Percentiles rank a stretch among this genome's conserved stretches.
These are phyloP conservation scores for Emydomyces testavorans DNA, from an alignment of 2,329 filamentous ascomycete genomes.

Conservation along the genomic window DNA sequence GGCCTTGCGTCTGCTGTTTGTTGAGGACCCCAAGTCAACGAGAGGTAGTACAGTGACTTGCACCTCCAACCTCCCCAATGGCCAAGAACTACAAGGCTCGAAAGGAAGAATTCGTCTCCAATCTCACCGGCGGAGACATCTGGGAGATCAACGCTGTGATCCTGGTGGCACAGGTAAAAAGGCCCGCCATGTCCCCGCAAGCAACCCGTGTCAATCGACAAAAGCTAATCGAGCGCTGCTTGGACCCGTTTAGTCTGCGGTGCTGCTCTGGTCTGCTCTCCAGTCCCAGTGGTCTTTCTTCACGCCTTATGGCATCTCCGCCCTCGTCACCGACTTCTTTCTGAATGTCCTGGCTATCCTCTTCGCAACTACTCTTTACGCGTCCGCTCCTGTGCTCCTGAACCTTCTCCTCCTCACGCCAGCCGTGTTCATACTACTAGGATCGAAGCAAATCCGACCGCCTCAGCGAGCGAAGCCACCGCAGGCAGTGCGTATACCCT, in stretches of 20 bases:
- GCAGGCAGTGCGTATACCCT: constrained; percentile 15
- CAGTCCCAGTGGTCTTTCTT: constrained; percentile 80
- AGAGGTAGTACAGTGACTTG: too few relatives aligned
- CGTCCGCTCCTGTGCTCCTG: constrained; percentile 60
- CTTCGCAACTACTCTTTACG: constrained; percentile 77
- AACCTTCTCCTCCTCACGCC: constrained; percentile 63
- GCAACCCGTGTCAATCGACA: background rate
- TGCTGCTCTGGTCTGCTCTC: constrained; percentile 77
- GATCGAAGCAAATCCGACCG: constrained; percentile 22
- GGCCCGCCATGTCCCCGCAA: constrained; percentile 1
- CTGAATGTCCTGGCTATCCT: constrained; percentile 75
- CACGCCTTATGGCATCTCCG: constrained; percentile 56
- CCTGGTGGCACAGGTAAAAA: constrained; percentile 67
- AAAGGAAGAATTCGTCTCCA: constrained; percentile 93
- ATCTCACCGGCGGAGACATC: constrained; percentile 70
- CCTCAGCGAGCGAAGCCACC: constrained; percentile 29
- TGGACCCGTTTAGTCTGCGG: constrained; percentile 52
- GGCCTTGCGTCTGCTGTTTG: background rate
- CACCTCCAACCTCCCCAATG: constrained; percentile 14
- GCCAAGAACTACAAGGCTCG: constrained; percentile 64
- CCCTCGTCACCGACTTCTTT: constrained; percentile 67
- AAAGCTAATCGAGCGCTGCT: constrained; percentile 16
- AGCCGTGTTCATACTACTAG: constrained; percentile 50
- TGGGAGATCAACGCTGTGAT: constrained; percentile 80
- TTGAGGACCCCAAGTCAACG: background rate